Evolutionary conservation across 495 filamentous ascomycete species (phyloP).

Genomic region (Geoglossum glabrum): DNA sequence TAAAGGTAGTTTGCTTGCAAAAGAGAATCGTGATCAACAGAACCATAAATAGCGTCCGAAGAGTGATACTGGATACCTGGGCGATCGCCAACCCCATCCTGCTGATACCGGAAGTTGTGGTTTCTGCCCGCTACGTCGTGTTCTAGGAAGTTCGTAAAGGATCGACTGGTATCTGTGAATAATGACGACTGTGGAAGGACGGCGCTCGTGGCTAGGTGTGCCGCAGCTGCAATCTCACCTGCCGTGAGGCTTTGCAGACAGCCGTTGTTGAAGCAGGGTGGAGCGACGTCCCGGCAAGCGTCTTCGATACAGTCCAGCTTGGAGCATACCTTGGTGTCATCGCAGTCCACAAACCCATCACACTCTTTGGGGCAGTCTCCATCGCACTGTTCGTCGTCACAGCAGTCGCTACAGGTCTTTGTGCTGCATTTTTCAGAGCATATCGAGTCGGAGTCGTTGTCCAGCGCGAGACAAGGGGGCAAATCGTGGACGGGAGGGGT

Average conservation of each 20-base stretch:
- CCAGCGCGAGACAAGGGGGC: background rate
- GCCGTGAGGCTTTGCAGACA: constrained; percentile 3
- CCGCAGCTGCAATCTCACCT: constrained; percentile 1
- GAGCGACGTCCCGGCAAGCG: background rate
- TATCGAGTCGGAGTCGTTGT: background rate
- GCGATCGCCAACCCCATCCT: background rate
- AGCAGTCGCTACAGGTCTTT: background rate
- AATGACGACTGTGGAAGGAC: background rate
- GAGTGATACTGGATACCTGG: background rate
- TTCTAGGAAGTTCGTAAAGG: background rate
- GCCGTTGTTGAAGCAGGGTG: constrained; percentile 2
- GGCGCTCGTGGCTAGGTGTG: background rate
- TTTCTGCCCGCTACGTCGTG: background rate
- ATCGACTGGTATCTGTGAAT: background rate
- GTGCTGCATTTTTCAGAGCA: constrained; percentile 4
- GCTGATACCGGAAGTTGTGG: background rate
- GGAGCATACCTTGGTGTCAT: constrained; percentile 15
- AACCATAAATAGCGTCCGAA: background rate
- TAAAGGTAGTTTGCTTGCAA: background rate
- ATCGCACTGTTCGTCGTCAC: constrained; percentile 5
- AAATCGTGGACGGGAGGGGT: background rate
- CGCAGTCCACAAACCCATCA: constrained; percentile 26
- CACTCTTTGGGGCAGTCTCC: constrained; percentile 24
- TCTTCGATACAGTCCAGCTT: constrained; percentile 1
- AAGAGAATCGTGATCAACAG: background rate